Percentiles rank a stretch among this genome's conserved stretches.
Evolutionary conservation across 495 filamentous ascomycete genomes (phyloP).

Genomic region (Hypoxylon trugodes): DNA sequence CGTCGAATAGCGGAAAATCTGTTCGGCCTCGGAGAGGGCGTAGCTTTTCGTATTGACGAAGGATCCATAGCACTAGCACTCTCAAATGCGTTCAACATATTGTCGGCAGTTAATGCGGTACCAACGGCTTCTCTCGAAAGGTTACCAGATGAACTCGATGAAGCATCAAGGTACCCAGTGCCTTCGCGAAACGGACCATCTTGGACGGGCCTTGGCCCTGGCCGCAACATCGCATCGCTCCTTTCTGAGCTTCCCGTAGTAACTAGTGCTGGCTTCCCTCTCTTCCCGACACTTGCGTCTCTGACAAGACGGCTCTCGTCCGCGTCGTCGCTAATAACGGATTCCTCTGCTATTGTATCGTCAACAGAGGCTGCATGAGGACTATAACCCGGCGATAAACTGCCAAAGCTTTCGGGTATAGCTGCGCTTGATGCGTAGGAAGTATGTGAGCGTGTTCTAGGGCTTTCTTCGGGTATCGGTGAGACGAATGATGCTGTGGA

Average conservation of each 20-base stretch:
- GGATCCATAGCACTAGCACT: conserved; percentile 54
- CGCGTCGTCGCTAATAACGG: conserved; percentile 60
- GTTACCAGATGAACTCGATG: conserved; percentile 51
- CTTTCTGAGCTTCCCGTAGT: conserved; percentile 55
- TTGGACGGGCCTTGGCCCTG: conserved; percentile 48
- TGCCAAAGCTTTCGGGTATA: conserved; percentile 75
- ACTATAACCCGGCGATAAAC: conserved; percentile 51
- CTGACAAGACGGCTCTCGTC: conserved; percentile 74
- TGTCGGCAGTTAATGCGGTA: conserved; percentile 45
- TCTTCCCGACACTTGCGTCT: conserved; percentile 79
- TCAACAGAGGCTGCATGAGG: conserved; percentile 55
- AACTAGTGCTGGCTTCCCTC: conserved; percentile 75
- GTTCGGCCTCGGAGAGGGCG: conserved; percentile 51
- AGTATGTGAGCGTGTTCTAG: conserved; percentile 65
- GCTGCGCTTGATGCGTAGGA: conserved; percentile 85
- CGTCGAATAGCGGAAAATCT: conserved; percentile 65
- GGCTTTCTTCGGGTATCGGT: conserved; percentile 85
- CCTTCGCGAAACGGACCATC: conserved; percentile 48
- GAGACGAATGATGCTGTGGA: conserved; percentile 81
- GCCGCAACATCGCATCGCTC: conserved; percentile 38
- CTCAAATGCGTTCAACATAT: conserved; percentile 55
- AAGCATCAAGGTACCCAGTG: conserved; percentile 55
- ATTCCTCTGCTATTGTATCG: conserved; percentile 59
- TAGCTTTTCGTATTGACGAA: conserved; percentile 37
- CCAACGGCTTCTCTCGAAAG: conserved; percentile 35